These are phyloP conservation scores for Emergomyces pasteurianus DNA, from an alignment of 2,329 filamentous ascomycete species.

Conservation along the genomic window DNA sequence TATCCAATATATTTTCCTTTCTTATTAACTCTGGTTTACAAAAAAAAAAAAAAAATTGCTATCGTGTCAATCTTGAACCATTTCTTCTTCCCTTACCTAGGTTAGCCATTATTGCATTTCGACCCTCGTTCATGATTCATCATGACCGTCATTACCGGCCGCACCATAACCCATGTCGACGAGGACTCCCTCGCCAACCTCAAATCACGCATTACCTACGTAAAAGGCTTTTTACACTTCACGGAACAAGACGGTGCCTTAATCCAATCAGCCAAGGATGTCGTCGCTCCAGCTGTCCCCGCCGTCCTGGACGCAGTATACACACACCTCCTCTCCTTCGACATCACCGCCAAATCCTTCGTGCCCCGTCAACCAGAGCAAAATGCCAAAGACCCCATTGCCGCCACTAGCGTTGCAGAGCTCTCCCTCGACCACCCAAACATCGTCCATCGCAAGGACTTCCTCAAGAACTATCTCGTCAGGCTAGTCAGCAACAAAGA, in stretches of 20 bases:
- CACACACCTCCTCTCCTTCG: constrained; percentile 18
- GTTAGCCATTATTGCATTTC: neutral
- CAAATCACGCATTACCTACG: constrained; percentile 14
- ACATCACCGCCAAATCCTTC: constrained; percentile 21
- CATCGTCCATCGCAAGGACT: constrained; percentile 20
- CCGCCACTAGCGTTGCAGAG: constrained; percentile 6
- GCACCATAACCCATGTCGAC: constrained; percentile 6
- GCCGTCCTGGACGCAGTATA: constrained; percentile 20
- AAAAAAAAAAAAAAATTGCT: no score
- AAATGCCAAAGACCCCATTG: constrained; percentile 1
- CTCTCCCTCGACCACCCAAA: constrained; percentile 18
- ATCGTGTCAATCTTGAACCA: no score
- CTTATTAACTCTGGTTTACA: no score
- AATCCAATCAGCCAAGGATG: constrained; percentile 13
- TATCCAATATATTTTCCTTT: no score
- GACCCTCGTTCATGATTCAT: neutral
- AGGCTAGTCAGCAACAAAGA: constrained; percentile 17
- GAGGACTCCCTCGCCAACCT: constrained; percentile 7
- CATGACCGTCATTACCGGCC: neutral
- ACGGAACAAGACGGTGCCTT: constrained; percentile 15
- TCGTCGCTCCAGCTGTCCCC: constrained; percentile 17
- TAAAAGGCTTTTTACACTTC: constrained; percentile 18
- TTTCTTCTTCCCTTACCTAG: neutral
- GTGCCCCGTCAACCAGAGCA: constrained; percentile 15
- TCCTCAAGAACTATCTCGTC: constrained; percentile 19